Percentiles rank a stretch among this genome's conserved stretches.
These are phyloP conservation scores for Onygena corvina DNA, from an alignment of 2,329 filamentous ascomycete species.

Conservation along the genomic window DNA sequence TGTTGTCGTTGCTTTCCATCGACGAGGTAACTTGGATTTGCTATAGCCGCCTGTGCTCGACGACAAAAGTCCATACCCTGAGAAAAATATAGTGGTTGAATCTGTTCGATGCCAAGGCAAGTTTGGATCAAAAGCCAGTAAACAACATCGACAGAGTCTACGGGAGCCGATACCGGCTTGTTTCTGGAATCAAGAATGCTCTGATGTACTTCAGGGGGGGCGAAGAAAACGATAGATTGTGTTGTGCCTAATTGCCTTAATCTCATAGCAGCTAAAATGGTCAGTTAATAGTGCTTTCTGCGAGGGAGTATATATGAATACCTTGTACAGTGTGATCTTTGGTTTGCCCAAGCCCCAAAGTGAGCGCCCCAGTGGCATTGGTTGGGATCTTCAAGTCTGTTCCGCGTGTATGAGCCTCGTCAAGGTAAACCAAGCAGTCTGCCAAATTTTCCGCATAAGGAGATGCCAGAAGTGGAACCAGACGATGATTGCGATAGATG, in stretches of 20 bases:
- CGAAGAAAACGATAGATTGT: slow-evolving; percentile 44
- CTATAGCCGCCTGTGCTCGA: slow-evolving; percentile 39
- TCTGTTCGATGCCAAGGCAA: slow-evolving; percentile 47
- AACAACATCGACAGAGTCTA: slow-evolving; percentile 44
- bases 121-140: slow-evolving; percentile 54
- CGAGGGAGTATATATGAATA: slow-evolving; percentile 17
- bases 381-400: slow-evolving; percentile 50
- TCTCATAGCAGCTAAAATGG: slow-evolving; percentile 48
- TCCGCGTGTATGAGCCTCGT: slow-evolving; percentile 55
- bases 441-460: slow-evolving; percentile 44
- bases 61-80: slow-evolving; percentile 52
- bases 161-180: slow-evolving; percentile 18
- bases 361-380: slow-evolving; percentile 49
- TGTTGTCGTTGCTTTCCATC: slow-evolving; percentile 24
- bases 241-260: slow-evolving; percentile 47
- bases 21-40: slow-evolving; percentile 34
- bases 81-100: slow-evolving; percentile 46
- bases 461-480: slow-evolving; percentile 40
- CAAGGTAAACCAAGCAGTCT: slow-evolving; percentile 50
- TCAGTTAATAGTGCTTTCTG: slow-evolving; percentile 6
- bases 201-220: slow-evolving; percentile 50
- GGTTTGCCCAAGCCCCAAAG: slow-evolving; percentile 47
- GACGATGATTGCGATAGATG: slow-evolving; percentile 10
- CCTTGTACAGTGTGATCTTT: slow-evolving; percentile 57
- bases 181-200: slow-evolving; percentile 43